Base-by-base conservation (phyloP, 768 basidiomycete species). In the Grammothele lineata region DNA sequence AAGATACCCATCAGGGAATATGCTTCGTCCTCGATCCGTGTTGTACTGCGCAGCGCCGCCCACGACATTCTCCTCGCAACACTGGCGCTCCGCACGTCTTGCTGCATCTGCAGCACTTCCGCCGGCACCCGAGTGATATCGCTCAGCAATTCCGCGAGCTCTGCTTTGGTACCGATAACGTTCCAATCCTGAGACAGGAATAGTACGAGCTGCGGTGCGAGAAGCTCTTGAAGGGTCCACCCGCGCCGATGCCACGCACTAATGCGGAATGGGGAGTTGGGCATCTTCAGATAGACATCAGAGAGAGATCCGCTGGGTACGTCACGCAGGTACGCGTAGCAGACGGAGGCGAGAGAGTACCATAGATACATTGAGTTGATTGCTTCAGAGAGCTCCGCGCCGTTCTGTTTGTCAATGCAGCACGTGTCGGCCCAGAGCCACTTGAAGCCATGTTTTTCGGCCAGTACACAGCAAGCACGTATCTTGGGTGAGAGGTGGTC, bases 1-100 rank as follows among this genome's bases (percentile, higher is more conserved):
- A 43, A 43, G 8, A 43, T 27, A 12, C 41, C 41, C 18, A 43
- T 32, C 3, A 43, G 25, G 14, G 25, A 43, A 19, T 43, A 43
- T 14, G 41, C 41, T 19, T 14, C 26, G 19, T 43, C 41, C 27
- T 43, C 41, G 26, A 43, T 17, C 14, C 32, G 18, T 8, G 41
- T 43, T 4, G 41, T 32, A 2, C 14, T 15, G n/a, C 41, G 41
- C 8, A 9, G 27, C 27, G 41, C 22, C 24, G 41, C 41, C 41
- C 41, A 43, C n/a, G 27, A 23, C 41, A 43, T 43, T 9, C 36
- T 12, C 19, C 19, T 12, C 10, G 36, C 36, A 18, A 37, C 18
- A 9, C 36, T 37, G n/a, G 19, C 19, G 9, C 10, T 9, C 15
- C 15, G 19, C 9, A 37, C 15, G 2, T 15, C n/a, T 9, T 18